phyloP scores from a whole-genome alignment of 345 rosid species.

The Orychophragmus violaceus region DNA sequence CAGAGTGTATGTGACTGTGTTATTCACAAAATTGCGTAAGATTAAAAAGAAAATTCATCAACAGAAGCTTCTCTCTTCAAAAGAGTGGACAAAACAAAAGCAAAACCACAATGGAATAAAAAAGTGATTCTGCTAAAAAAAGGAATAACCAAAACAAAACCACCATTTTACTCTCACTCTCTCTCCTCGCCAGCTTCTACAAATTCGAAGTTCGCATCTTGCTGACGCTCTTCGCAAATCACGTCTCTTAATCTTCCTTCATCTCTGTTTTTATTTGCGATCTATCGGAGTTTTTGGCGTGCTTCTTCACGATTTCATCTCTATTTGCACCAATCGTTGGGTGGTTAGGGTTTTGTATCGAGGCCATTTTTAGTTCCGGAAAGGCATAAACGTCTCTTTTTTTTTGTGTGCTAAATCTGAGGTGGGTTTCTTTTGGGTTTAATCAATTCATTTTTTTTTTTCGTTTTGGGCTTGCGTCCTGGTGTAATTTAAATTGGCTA shows the following conservation, averaged over 20 bases:
- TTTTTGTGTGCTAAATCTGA: background rate
- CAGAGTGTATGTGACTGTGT: slow-evolving; percentile 31
- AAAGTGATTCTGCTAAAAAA: slow-evolving; percentile 14
- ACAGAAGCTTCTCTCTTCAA: background rate
- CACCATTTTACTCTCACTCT: slow-evolving; percentile 9
- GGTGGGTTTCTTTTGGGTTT: slow-evolving; percentile 17
- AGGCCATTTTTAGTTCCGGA: background rate
- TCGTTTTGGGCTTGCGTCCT: background rate
- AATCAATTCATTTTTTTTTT: background rate
- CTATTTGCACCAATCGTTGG: background rate
- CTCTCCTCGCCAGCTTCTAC: slow-evolving; percentile 19
- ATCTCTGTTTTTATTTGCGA: background rate
- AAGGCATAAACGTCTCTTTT: background rate
- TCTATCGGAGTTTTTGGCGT: background rate
- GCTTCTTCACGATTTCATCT: slow-evolving; percentile 3
- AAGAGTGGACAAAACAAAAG: slow-evolving; percentile 31
- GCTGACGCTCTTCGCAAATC: slow-evolving; percentile 10
- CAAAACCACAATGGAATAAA: slow-evolving; percentile 26
- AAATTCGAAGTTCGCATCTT: slow-evolving; percentile 25
- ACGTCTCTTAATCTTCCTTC: background rate
- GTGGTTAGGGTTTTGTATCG: slow-evolving; percentile 24
- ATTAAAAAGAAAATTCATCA: no score
- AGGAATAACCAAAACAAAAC: background rate
- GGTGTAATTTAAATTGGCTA: background rate
- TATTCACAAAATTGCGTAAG: slow-evolving; percentile 20